These are phyloP conservation scores for Sphaerulina musiva DNA, from an alignment of 2,329 filamentous ascomycete species.

Conservation along the genomic window DNA sequence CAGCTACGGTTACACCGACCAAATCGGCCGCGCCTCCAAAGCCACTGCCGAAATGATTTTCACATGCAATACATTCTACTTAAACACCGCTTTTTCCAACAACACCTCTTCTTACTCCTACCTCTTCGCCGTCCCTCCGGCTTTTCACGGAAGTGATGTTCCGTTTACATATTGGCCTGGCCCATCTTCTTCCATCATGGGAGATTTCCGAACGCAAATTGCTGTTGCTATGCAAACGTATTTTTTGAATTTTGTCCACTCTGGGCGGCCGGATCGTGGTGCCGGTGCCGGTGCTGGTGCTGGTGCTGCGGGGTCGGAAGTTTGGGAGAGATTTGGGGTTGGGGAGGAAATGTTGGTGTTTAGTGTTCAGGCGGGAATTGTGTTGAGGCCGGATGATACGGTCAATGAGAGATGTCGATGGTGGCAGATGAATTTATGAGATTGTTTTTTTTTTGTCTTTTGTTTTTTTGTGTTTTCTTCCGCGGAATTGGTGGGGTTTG, in stretches of 20 bases:
- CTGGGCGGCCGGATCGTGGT: constrained; percentile 35
- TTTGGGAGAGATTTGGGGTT: constrained; percentile 44
- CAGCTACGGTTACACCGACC: constrained; percentile 40
- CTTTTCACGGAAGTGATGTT: constrained; percentile 49
- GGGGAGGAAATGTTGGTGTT: constrained; percentile 42
- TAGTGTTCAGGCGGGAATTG: constrained; percentile 9
- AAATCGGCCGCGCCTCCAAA: constrained; percentile 40
- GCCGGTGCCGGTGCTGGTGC: constrained; percentile 25
- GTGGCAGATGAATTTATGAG: constrained; percentile 47
- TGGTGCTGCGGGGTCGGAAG: constrained; percentile 27
- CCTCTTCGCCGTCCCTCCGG: constrained; percentile 49
- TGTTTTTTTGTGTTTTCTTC: no score
- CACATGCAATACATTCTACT: constrained; percentile 49
- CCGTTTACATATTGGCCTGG: constrained; percentile 49
- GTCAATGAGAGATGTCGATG: constrained; percentile 46
- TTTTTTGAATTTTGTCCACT: constrained; percentile 40
- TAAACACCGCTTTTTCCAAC: constrained; percentile 43
- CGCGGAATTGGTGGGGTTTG: no score
- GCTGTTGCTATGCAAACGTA: constrained; percentile 44
- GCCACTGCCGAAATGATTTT: constrained; percentile 42
- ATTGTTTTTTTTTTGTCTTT: no score
- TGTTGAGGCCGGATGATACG: constrained; percentile 40
- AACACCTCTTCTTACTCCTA: constrained; percentile 43
- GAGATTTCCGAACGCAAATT: constrained; percentile 17
- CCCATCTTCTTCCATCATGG: constrained; percentile 7